phyloP scores from a whole-genome alignment of 306 rosid genomes.

The Pachyrhizus erosus region DNA sequence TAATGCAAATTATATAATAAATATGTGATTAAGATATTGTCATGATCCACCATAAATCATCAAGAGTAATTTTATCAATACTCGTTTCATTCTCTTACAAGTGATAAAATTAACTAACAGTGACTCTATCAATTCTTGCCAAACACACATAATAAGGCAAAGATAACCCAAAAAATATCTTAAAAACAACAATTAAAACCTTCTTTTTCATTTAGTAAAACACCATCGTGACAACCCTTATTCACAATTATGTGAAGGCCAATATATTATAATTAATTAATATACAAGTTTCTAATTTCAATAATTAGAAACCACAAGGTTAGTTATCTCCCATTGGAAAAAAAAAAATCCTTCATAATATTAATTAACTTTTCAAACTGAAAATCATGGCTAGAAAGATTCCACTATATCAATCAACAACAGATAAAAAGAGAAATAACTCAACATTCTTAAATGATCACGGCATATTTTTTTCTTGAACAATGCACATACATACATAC shows the following conservation, averaged over 20 bases:
- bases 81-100: neutral
- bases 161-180: neutral
- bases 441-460: conserved; percentile 2
- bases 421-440: neutral
- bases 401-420: neutral
- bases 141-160: neutral
- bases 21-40: neutral
- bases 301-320: neutral
- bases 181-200: neutral
- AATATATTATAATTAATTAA: neutral
- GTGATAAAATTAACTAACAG: neutral
- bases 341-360: neutral
- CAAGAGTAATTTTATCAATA: neutral
- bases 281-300: neutral
- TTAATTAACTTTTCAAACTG: neutral
- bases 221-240: neutral
- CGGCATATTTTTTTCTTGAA: neutral
- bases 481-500: no score
- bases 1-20: neutral
- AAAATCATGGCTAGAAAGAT: neutral
- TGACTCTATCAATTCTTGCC: neutral
- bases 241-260: neutral
- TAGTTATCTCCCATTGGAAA: neutral
- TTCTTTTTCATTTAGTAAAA: neutral
- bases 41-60: neutral